Percentiles rank a stretch among this genome's conserved stretches.
Conservation (phyloP, 805 yeast genomes). For the Ogataea paradorogensis region DNA sequence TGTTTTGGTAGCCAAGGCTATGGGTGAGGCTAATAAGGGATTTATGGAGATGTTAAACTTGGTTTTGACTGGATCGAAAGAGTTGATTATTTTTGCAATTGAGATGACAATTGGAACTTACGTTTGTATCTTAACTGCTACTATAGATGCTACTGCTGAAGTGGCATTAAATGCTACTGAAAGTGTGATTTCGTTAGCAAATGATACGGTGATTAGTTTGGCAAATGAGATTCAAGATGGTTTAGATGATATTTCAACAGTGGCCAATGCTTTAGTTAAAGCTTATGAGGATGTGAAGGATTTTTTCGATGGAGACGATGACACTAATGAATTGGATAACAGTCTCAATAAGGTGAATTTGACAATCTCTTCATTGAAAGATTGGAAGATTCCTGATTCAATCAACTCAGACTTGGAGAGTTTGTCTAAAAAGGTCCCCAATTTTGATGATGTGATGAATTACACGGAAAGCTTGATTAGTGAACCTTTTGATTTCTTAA, state of each 20-base stretch:
- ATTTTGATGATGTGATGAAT: constrained; percentile 61
- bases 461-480: constrained; percentile 52
- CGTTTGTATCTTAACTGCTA: constrained; percentile 74
- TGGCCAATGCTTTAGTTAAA: constrained; percentile 53
- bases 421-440: constrained; percentile 55
- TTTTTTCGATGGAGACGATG: constrained; percentile 50
- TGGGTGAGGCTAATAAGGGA: constrained; percentile 48
- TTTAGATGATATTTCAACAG: constrained; percentile 53
- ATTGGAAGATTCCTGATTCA: constrained; percentile 62
- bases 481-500: constrained; percentile 56
- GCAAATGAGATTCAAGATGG: constrained; percentile 66
- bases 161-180: constrained; percentile 75
- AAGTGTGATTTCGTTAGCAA: constrained; percentile 55
- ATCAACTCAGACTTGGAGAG: constrained; percentile 56
- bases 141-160: constrained; percentile 68
- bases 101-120: constrained; percentile 83
- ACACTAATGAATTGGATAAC: constrained; percentile 30
- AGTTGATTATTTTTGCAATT: constrained; percentile 58
- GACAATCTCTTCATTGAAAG: constrained; percentile 51
- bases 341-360: constrained; percentile 50
- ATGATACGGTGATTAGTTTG: constrained; percentile 52
- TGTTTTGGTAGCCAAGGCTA: constrained; percentile 42
- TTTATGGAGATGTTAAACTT: constrained; percentile 43
- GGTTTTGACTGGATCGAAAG: constrained; percentile 55
- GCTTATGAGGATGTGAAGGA: constrained; percentile 43